Conservation (phyloP, 345 rosid genomes). For the Hibiscus tridactylites region DNA sequence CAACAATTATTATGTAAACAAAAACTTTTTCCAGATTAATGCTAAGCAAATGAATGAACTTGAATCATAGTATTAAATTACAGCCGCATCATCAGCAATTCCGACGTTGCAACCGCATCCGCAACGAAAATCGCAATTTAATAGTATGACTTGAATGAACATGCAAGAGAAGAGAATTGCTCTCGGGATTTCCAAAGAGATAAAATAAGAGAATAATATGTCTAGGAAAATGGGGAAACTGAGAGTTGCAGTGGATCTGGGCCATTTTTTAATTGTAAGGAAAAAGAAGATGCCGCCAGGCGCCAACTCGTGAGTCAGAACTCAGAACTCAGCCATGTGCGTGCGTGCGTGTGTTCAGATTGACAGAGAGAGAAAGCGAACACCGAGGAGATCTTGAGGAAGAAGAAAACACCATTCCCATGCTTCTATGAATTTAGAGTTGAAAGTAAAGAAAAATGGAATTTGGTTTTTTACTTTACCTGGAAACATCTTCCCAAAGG, state of each 20-base stretch:
- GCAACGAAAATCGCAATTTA: too few species aligned
- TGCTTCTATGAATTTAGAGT: background rate
- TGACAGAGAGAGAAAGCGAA: background rate
- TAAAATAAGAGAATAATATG: background rate
- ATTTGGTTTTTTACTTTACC: slow-evolving; percentile 26
- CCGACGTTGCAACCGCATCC: too few species aligned
- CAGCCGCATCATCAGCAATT: too few species aligned
- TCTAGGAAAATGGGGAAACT: background rate
- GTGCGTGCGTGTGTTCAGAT: background rate
- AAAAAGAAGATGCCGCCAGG: slow-evolving; percentile 30
- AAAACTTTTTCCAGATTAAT: too few species aligned
- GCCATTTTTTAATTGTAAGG: slow-evolving; percentile 12
- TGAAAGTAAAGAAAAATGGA: background rate
- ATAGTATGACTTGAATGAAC: too few species aligned
- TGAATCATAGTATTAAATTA: too few species aligned
- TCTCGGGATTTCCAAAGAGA: slow-evolving; percentile 32
- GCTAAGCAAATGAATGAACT: too few species aligned
- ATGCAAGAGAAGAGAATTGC: slow-evolving; percentile 12
- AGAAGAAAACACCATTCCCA: background rate
- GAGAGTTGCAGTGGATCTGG: slow-evolving; percentile 40
- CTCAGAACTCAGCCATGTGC: background rate
- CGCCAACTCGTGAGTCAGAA: slow-evolving; percentile 30
- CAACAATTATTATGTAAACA: background rate
- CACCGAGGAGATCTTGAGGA: background rate
- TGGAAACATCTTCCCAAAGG: slow-evolving; percentile 90